Base-by-base conservation (phyloP, 345 rosid species). In the Lepidium aucheri region DNA sequence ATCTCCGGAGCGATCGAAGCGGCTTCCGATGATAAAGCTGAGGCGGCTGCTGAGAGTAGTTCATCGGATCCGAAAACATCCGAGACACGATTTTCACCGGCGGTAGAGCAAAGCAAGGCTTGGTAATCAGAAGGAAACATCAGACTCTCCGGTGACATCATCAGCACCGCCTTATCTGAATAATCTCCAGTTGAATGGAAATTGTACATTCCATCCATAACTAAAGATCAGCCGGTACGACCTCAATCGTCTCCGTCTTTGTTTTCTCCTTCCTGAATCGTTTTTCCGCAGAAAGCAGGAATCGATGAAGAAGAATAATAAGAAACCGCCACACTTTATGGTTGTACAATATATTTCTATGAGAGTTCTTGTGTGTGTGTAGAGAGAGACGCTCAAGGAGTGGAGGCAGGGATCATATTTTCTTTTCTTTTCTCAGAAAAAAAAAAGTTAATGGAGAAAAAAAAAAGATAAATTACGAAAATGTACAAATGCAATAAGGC, bases 201-300 rank as follows among this genome's bases (percentile, higher is more conserved):
- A 60, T 86, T 87, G 65, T 81, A 90, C 84, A 85, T 73, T 78
- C 84, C 96, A 62, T 93, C 98, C 98, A 93, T 91, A 8, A 56
- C 3, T 15, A 54, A 47, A 54, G 64, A 61, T 16, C 42, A 35
- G 46, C 50, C 53, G 59, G 43, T 45, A 42, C 3, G 40, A 35
- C 24, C 17, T 20, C n/a, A 30, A 4, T 14, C 47, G 17, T 40
- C n/a, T 4, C 3, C 30, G 30, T 26, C 30, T 4, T 26, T 3
- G 30, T 26, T 3, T 26, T 26, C 30, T 33, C 20, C 20, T 59
- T 67, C 33, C 17, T 22, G 15, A 8, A 30, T 28, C 18, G 28
- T 34, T n/a, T 28, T 8, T 13, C 35, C 14, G 58, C 12, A 28
- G 62, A 20, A 30, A 13, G 2, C 51, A 33, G 3, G 16, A 70